These are phyloP conservation scores for Metschnikowia rubicola DNA, from an alignment of 805 yeast species.

Conservation along the genomic window DNA sequence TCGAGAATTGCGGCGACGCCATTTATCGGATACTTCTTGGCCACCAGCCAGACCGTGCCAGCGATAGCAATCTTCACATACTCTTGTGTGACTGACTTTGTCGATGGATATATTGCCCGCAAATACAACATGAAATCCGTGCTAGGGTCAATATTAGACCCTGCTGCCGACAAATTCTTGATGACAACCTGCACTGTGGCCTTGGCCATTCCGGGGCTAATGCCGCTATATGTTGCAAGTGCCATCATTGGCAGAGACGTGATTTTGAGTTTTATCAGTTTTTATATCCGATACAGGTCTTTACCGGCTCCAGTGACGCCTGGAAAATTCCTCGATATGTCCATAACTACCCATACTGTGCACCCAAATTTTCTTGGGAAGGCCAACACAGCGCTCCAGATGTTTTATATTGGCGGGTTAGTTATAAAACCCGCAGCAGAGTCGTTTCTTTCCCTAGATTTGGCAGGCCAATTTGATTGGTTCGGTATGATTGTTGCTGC, in stretches of 20 bases:
- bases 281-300: slow-evolving; percentile 68
- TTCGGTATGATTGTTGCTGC: slow-evolving; percentile 32
- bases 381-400: slow-evolving; percentile 86
- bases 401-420: slow-evolving; percentile 70
- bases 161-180: slow-evolving; percentile 88
- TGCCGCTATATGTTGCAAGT: slow-evolving; percentile 63
- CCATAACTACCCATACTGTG: slow-evolving; percentile 76
- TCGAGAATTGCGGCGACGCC: slow-evolving; percentile 84
- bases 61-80: slow-evolving; percentile 77
- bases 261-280: slow-evolving; percentile 65
- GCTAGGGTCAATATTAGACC: slow-evolving; percentile 89
- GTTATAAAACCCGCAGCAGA: slow-evolving; percentile 36
- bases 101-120: slow-evolving; percentile 92
- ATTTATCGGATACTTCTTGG: slow-evolving; percentile 71
- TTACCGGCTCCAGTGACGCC: slow-evolving; percentile 75
- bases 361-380: slow-evolving; percentile 85
- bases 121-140: slow-evolving; percentile 70
- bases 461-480: slow-evolving; percentile 19
- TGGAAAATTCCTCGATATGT: slow-evolving; percentile 68
- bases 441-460: slow-evolving; percentile 12
- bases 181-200: slow-evolving; percentile 85
- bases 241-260: slow-evolving; percentile 84
- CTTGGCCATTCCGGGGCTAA: slow-evolving; percentile 59
- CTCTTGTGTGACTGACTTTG: slow-evolving; percentile 85
- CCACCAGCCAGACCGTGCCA: slow-evolving; percentile 55